Percentiles rank a stretch among this genome's conserved stretches.
Conservation (phyloP, 768 basidiomycete genomes). For the Dentipellis sp. region DNA sequence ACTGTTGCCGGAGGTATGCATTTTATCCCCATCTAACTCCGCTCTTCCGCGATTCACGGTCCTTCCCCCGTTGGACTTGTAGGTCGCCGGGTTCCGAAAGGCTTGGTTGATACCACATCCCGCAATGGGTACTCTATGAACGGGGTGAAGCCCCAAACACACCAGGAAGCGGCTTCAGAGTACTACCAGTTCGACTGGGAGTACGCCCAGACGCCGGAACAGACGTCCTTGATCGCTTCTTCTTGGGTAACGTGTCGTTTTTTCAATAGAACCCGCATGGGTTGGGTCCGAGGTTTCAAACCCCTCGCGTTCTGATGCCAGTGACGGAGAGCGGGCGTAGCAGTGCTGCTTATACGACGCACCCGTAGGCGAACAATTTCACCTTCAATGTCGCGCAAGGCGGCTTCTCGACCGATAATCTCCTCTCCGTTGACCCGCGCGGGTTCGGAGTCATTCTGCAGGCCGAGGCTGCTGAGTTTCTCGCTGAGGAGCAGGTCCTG, state of each 20-base stretch:
- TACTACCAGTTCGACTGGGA: constrained; percentile 45
- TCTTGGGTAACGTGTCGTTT: constrained; percentile 35
- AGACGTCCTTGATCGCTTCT: constrained; percentile 45
- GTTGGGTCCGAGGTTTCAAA: constrained; percentile 15
- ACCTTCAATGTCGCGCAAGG: constrained; percentile 43
- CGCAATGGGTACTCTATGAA: constrained; percentile 40
- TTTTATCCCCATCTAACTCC: background rate
- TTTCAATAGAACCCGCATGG: constrained; percentile 16
- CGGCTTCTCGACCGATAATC: constrained; percentile 48
- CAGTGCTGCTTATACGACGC: constrained; percentile 23
- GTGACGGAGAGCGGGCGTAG: constrained; percentile 21
- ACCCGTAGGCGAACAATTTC: constrained; percentile 50
- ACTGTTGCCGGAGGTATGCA: constrained; percentile 31
- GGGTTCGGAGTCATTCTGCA: constrained; percentile 52
- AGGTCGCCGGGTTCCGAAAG: constrained; percentile 27
- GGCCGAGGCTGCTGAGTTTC: constrained; percentile 46
- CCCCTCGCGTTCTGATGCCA: constrained; percentile 26
- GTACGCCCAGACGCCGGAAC: constrained; percentile 48
- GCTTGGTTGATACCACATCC: constrained; percentile 39
- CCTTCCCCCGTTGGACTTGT: constrained; percentile 14
- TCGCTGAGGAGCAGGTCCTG: constrained; percentile 35
- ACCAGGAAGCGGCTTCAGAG: constrained; percentile 43
- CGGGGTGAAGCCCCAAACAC: constrained; percentile 33
- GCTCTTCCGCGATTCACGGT: background rate
- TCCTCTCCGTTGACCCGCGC: constrained; percentile 48